Evolutionary conservation across 306 rosid genomes (phyloP), one percentile per base, ranked within the genome.

Genomic region (Cucurbita moschata): DNA sequence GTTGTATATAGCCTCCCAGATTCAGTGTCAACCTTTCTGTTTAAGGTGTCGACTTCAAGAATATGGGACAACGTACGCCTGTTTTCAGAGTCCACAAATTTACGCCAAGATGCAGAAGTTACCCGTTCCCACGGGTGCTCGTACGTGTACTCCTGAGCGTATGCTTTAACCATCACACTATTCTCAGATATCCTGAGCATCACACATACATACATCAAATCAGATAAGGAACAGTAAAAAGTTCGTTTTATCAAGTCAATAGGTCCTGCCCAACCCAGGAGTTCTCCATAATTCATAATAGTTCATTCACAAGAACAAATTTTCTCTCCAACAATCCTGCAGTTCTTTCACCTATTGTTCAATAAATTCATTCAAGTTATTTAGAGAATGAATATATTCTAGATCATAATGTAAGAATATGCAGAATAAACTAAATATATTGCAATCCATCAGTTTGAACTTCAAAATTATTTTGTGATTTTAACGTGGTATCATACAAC

Each of bases 101-200:
- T 94, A 79, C 96, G 93, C 96, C 97, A 94, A 14, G 97, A 88
- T 47, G 97, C 97, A 39, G 88, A 83, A 50, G 90, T 89, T 65
- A 91, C 99, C 71, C 97, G 75, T 72, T 94, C 96, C 97, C 99
- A 94, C 3, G 99, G 97, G 79, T 94, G 99, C 77, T 83, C 89
- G 86, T 87, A 94, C 16, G 87, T 77, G 85, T 94, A 77, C 75
- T 94, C 97, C 62, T 94, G 99, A 50, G 78, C 51, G 75, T 87
- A 91, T 52, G 96, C 88, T 82, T 76, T 91, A 80, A 85, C 99
- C 97, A 94, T 92, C 12, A 23, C 26, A 72, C 77, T 72, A 56
- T n/a, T 73, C 59, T 70, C 23, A 8, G 43, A 50, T 69, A 18
- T n/a, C 73, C 49, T 69, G 44, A 8, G 21, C 26, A 69, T 70